phyloP scores from a whole-genome alignment of 306 rosid genomes.

The Dryas drummondii region DNA sequence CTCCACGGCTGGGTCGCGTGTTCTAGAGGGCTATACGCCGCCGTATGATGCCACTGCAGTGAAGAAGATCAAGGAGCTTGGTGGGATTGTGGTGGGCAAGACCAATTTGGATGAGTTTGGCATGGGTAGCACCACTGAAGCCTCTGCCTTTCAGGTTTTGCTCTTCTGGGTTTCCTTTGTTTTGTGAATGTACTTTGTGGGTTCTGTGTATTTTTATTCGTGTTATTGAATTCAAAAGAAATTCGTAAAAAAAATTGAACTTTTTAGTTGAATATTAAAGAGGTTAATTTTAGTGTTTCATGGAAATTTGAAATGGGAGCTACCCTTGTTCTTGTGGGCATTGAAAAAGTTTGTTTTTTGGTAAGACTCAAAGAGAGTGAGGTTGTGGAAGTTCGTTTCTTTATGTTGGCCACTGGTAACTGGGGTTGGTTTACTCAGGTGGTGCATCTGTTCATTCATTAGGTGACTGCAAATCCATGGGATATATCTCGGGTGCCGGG shows the following conservation, averaged over 20 bases:
- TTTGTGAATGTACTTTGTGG: neutral
- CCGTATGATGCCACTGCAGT: slow-evolving; percentile 92
- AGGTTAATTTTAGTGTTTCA: neutral
- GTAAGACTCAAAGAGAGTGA: neutral
- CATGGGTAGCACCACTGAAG: slow-evolving; percentile 98
- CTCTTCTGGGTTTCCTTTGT: neutral
- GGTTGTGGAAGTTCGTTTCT: neutral
- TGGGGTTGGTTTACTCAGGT: slow-evolving; percentile 83
- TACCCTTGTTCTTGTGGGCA: neutral
- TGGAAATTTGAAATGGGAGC: neutral
- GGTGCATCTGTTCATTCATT: slow-evolving; percentile 79
- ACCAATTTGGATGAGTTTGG: slow-evolving; percentile 97
- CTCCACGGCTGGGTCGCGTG: slow-evolving; percentile 79
- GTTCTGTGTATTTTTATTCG: neutral
- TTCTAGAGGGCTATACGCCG: slow-evolving; percentile 71
- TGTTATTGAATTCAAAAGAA: neutral
- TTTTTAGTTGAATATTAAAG: slow-evolving; percentile 1
- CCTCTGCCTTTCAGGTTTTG: slow-evolving; percentile 85
- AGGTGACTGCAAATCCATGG: slow-evolving; percentile 99
- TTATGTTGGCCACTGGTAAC: slow-evolving; percentile 45
- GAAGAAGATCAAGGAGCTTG: slow-evolving; percentile 64
- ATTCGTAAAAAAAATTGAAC: neutral
- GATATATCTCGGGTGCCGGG: slow-evolving; percentile 93
- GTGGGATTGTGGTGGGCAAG: slow-evolving; percentile 85
- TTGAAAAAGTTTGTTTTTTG: neutral